These are phyloP conservation scores for Lagenaria siceraria DNA, from an alignment of 306 rosid genomes.

Conservation along the genomic window DNA sequence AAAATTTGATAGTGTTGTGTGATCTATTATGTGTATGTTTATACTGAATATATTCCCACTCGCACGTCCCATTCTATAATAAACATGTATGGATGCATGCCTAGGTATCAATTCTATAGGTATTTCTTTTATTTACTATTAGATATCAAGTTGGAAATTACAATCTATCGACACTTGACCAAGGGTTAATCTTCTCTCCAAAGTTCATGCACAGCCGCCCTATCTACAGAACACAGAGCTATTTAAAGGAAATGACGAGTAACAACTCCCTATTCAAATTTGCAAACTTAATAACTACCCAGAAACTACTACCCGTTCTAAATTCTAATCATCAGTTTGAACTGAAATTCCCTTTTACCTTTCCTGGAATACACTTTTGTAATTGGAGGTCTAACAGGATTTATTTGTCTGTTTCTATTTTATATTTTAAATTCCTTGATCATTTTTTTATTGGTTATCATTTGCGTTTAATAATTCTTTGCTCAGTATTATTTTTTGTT, in stretches of 20 bases:
- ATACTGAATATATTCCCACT: background rate
- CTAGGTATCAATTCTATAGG: no score
- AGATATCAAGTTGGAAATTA: background rate
- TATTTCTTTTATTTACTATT: background rate
- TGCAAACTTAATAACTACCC: background rate
- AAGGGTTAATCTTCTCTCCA: background rate
- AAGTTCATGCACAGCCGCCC: background rate
- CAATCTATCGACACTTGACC: background rate
- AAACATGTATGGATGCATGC: background rate
- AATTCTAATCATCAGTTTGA: background rate
- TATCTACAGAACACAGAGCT: background rate
- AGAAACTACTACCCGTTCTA: background rate
- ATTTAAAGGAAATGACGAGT: background rate
- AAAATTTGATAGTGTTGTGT: background rate
- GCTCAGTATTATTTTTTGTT: conserved; percentile 7
- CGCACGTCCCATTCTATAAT: background rate
- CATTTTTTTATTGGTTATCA: background rate
- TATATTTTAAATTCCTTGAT: background rate
- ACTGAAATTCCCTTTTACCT: background rate
- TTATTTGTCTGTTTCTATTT: background rate
- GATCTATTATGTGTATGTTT: background rate
- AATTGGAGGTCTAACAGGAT: no score
- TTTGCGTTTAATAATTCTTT: background rate
- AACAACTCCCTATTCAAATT: background rate
- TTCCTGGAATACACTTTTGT: background rate